Conservation (phyloP, 495 filamentous ascomycete species). For the Annulohypoxylon bovei region DNA sequence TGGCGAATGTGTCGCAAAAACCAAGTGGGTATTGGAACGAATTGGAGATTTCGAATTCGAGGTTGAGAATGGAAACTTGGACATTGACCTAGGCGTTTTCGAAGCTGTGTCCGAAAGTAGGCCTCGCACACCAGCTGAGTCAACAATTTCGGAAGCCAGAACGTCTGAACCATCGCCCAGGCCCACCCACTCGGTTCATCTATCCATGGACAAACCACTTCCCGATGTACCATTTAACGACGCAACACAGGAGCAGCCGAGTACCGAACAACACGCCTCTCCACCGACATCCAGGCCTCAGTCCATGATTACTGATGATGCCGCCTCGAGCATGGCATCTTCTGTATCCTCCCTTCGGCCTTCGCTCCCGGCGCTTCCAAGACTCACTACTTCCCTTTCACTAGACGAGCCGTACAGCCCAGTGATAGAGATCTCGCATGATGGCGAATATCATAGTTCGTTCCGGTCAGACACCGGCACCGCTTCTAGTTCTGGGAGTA, state of each 20-base stretch:
- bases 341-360: constrained; percentile 55
- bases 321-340: constrained; percentile 48
- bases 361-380: constrained; percentile 56
- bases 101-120: constrained; percentile 46
- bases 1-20: constrained; percentile 88
- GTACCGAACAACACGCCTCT: constrained; percentile 47
- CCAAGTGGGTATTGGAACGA: constrained; percentile 84
- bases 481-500: constrained; percentile 64
- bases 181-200: constrained; percentile 24
- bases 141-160: constrained; percentile 47
- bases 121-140: constrained; percentile 51
- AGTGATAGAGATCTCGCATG: constrained; percentile 51
- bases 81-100: constrained; percentile 57
- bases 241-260: constrained; percentile 50
- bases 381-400: constrained; percentile 58
- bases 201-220: constrained; percentile 46
- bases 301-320: constrained; percentile 48
- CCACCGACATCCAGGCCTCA: constrained; percentile 53
- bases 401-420: constrained; percentile 59
- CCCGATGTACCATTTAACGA: constrained; percentile 53
- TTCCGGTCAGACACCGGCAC: constrained; percentile 62
- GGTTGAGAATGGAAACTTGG: constrained; percentile 55
- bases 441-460: constrained; percentile 57
- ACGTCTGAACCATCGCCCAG: constrained; percentile 42
- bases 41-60: constrained; percentile 95